Evolutionary conservation across 371 early-diverging fungal species (phyloP).

Genomic region (Rhizomucor pusillus): DNA sequence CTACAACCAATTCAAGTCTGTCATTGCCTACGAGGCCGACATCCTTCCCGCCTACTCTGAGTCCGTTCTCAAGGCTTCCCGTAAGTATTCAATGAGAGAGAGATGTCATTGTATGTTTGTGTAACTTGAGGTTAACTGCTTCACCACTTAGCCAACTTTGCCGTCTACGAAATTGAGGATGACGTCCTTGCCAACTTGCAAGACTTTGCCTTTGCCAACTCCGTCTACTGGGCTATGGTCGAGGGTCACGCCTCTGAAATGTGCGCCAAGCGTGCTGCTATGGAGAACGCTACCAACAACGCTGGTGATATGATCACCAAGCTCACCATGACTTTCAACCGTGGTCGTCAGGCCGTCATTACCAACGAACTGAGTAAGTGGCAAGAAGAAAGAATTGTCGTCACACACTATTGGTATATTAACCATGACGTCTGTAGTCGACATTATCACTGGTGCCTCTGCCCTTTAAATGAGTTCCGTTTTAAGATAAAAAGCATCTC

Average conservation of each 20-base stretch:
- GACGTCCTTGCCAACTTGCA: constrained; percentile 86
- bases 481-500: no score
- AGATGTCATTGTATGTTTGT: not conserved
- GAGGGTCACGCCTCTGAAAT: constrained; percentile 98
- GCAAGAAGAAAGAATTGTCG: not conserved
- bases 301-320: constrained; percentile 85
- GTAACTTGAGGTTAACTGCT: not conserved
- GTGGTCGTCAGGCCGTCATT: constrained; percentile 95
- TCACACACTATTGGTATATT: not conserved
- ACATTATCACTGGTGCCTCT: constrained; percentile 94
- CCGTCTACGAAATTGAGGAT: constrained; percentile 90
- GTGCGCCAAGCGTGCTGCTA: constrained; percentile 96
- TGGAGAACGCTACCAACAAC: constrained; percentile 99
- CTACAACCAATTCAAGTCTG: constrained; percentile 94
- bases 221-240: constrained; percentile 91
- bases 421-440: constrained; percentile 48
- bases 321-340: constrained; percentile 87
- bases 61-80: constrained; percentile 75
- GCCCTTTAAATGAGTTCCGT: constrained; percentile 60
- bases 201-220: constrained; percentile 93
- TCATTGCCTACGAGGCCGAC: constrained; percentile 90
- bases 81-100: constrained; percentile 2
- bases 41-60: constrained; percentile 65
- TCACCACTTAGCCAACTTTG: constrained; percentile 60
- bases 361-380: constrained; percentile 89